Base-by-base conservation (phyloP, 495 filamentous ascomycete genomes). In the Penicillium ucsense region DNA sequence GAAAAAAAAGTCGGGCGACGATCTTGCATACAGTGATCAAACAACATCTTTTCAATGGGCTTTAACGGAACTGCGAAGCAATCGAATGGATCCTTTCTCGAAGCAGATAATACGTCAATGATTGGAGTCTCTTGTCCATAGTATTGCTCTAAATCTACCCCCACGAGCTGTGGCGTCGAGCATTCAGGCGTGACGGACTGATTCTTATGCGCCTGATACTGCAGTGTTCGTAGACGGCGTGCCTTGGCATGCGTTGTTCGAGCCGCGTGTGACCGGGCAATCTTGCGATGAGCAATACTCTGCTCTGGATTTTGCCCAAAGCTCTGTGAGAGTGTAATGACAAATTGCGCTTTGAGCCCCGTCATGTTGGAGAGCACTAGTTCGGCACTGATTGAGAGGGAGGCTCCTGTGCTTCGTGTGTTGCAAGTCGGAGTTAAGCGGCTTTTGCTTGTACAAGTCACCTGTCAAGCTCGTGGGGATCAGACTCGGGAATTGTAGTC, bases 291-390 rank as follows among this genome's bases (percentile, higher is more conserved):
- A 11, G 38, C 30, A 9, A 33, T 12, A 28, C 52, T 20, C 56
- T 20, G 68, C 75, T 49, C 70, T 66, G 2, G 46, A 41, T 11
- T 30, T 10, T 50, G 10, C 9, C 36, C 38, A 36, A 29, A 20
- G 4, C 9, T 6, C n/a, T 41, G 29, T 9, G 39, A 41, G n/a
- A 33, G 8, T 6, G 31, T 20, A 6, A 48, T 41, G 27, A 52
- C 48, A 12, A 48, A 52, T 9, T 52, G 45, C 6, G 45, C 7
- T 34, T 41, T 31, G 12, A 10, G 45, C 20, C 20, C 20, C 20
- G 20, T 20, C 20, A 20, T 20, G 2, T 20, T 20, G 20, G 20
- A 20, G 20, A 20, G 20, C 20, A 20, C 2, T 20, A 20, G 20
- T 20, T 20, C 2, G 20, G 20, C 20, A 20, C 20, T 20, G 20